Conservation (phyloP, 495 filamentous ascomycete genomes). For the Pseudoneurospora amorphoporcata region DNA sequence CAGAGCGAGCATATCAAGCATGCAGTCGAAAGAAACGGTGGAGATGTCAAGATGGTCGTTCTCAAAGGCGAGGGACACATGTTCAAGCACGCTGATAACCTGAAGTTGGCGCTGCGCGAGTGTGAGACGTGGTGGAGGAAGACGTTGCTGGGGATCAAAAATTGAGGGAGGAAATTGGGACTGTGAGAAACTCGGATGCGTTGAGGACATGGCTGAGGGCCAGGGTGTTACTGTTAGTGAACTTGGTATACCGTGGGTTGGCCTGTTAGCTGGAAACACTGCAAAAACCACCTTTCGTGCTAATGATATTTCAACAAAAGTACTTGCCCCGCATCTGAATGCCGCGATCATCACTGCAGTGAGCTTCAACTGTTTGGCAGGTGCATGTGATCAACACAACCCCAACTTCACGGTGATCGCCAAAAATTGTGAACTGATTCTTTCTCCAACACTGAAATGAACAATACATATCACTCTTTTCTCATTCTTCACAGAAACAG, state of each 20-base stretch:
- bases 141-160: conserved; percentile 37
- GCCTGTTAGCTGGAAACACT: background rate
- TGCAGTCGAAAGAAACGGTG: conserved; percentile 25
- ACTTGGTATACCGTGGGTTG: background rate
- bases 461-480: background rate
- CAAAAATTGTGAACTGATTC: background rate
- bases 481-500: background rate
- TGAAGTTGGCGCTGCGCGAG: conserved; percentile 17
- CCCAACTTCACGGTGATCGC: background rate
- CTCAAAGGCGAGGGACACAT: conserved; percentile 41
- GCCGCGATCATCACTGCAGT: background rate
- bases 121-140: conserved; percentile 27
- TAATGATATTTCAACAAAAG: background rate
- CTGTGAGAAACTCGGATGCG: background rate
- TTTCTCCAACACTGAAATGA: background rate
- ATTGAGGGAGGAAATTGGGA: background rate
- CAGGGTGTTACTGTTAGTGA: background rate
- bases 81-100: conserved; percentile 19
- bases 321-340: background rate
- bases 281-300: background rate
- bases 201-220: background rate
- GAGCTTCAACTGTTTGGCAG: background rate
- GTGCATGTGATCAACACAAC: background rate
- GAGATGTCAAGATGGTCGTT: conserved; percentile 33
- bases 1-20: conserved; percentile 36